These are phyloP conservation scores for Leccinellum luteum DNA, from an alignment of 768 basidiomycete genomes.

Conservation along the genomic window DNA sequence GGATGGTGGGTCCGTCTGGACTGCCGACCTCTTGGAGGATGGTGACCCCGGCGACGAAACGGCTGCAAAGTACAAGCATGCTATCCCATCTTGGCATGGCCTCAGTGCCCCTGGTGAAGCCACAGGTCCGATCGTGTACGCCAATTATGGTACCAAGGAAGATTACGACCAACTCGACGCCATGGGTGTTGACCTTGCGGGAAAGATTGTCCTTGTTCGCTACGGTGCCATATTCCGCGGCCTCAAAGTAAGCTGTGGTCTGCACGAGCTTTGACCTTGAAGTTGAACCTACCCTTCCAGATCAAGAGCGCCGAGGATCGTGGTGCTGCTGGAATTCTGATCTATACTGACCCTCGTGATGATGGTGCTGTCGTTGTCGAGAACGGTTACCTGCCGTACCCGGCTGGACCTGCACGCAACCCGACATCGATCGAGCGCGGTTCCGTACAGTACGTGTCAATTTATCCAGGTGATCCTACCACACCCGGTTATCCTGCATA, in stretches of 20 bases:
- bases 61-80: constrained; percentile 61
- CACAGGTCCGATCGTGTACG: constrained; percentile 69
- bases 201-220: constrained; percentile 74
- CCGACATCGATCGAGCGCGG: constrained; percentile 83
- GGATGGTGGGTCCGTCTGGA: constrained; percentile 56
- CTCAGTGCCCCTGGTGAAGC: constrained; percentile 75
- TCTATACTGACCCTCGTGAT: constrained; percentile 85
- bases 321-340: constrained; percentile 74
- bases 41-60: constrained; percentile 68
- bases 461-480: constrained; percentile 74
- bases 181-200: constrained; percentile 68
- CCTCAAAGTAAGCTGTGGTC: constrained; percentile 56
- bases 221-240: constrained; percentile 82
- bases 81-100: constrained; percentile 85
- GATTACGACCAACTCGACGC: constrained; percentile 64
- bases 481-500: constrained; percentile 90
- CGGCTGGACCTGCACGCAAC: constrained; percentile 83
- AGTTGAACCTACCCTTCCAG: constrained; percentile 34
- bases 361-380: constrained; percentile 74
- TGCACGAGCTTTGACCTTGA: constrained; percentile 4
- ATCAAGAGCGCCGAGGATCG: constrained; percentile 81
- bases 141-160: constrained; percentile 73
- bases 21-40: constrained; percentile 72
- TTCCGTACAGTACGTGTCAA: constrained; percentile 66
- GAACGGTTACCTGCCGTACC: constrained; percentile 72